A percentile compares a stretch with the other conserved stretches of the same genome.
Evolutionary conservation across 177 flowering plant genomes (phyloP).

Genomic region (Tripterygium wilfordii): DNA sequence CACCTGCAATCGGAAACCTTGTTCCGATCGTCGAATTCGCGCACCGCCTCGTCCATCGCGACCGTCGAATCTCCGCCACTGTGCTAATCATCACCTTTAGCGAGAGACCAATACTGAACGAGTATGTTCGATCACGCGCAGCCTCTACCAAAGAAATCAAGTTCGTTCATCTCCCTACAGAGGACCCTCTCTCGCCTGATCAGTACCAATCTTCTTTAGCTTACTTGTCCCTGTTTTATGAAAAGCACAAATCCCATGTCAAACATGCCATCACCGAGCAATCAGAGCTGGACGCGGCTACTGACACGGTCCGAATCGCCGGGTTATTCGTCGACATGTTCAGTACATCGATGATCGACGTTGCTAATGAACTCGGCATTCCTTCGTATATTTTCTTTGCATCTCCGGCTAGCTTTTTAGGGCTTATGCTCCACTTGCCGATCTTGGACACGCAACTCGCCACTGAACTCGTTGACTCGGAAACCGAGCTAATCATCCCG

Average conservation of each 20-base stretch:
- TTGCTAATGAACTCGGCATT: conserved; percentile 19
- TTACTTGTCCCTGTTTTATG: conserved; percentile 10
- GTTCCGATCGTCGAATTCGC: conserved; percentile 22
- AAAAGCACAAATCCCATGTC: conserved; percentile 18
- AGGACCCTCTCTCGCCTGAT: conserved; percentile 6
- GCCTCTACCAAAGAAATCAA: conserved; percentile 9
- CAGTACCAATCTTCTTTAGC: conserved; percentile 6
- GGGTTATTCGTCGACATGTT: conserved; percentile 36
- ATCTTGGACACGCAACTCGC: background rate
- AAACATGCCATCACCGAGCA: conserved; percentile 9
- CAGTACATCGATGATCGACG: conserved; percentile 22
- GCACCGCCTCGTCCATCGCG: conserved; percentile 6
- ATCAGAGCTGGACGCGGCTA: background rate
- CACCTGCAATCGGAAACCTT: conserved; percentile 21
- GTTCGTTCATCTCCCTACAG: conserved; percentile 19
- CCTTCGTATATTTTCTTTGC: conserved; percentile 27
- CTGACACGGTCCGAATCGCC: conserved; percentile 4
- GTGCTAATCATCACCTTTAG: conserved; percentile 15
- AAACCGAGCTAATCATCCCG: conserved; percentile 14
- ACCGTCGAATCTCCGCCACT: conserved; percentile 13
- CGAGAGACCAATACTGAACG: conserved; percentile 10
- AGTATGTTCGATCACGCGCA: conserved; percentile 14
- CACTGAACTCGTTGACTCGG: conserved; percentile 4
- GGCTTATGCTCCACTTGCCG: conserved; percentile 17
- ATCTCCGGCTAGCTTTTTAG: conserved; percentile 24